Evolutionary conservation across 106 monocot species (phyloP).

Genomic region (Dioscorea dumetorum): DNA sequence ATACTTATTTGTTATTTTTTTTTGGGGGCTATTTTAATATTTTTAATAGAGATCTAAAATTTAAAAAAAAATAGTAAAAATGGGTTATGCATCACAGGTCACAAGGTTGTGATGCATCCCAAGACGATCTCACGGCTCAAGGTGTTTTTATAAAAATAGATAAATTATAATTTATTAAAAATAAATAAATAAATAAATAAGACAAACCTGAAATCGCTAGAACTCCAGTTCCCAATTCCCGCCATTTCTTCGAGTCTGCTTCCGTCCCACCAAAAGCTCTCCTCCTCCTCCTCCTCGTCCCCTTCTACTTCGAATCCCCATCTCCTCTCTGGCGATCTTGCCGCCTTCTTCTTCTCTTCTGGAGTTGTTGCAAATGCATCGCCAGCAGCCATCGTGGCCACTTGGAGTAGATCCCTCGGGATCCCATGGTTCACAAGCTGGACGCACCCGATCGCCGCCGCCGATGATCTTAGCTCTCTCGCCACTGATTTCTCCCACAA

Average conservation of each 20-base stretch:
- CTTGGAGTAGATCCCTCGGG: constrained; percentile 4
- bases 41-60: no score
- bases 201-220: constrained; percentile 7
- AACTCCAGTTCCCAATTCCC: constrained; percentile 12
- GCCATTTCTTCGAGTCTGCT: constrained; percentile 13
- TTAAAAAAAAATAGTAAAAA: no score
- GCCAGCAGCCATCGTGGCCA: constrained; percentile 4
- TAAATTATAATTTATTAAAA: not conserved
- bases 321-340: constrained; percentile 19
- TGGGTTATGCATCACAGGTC: no score
- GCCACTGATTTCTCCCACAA: not conserved
- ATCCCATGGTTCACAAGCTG: constrained; percentile 31
- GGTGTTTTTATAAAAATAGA: not conserved
- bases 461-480: constrained; percentile 10
- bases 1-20: no score
- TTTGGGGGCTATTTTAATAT: no score
- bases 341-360: constrained; percentile 16
- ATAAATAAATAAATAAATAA: no score
- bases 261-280: constrained; percentile 15
- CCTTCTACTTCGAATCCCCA: constrained; percentile 28
- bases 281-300: constrained; percentile 9
- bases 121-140: no score
- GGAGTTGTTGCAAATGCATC: constrained; percentile 8
- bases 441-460: constrained; percentile 23
- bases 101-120: no score